Percentiles rank a stretch among this genome's conserved stretches.
Evolutionary conservation across 805 yeast genomes (phyloP).

Genomic region (Barnettozyma sp.): DNA sequence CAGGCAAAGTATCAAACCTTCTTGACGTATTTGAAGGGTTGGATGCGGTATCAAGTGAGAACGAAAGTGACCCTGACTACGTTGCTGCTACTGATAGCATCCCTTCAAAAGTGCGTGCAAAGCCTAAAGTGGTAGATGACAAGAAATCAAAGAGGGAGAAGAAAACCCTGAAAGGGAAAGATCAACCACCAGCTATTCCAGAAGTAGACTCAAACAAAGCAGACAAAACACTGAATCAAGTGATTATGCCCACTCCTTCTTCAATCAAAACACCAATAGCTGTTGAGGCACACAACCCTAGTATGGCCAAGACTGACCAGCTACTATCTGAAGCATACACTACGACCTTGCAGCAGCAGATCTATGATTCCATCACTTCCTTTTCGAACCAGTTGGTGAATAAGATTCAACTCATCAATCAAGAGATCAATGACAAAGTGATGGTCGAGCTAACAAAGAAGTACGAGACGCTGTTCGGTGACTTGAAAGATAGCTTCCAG

Average conservation of each 20-base stretch:
- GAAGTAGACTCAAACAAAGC: background rate
- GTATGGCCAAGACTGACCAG: too few species aligned
- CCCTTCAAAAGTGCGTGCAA: background rate
- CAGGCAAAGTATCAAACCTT: constrained; percentile 8
- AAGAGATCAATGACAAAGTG: constrained; percentile 31
- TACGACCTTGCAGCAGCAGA: constrained; percentile 31
- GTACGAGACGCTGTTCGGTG: constrained; percentile 28
- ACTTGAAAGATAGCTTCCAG: constrained; percentile 29
- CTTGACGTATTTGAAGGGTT: constrained; percentile 19
- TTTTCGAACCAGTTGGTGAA: constrained; percentile 30
- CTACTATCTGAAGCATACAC: constrained; percentile 28
- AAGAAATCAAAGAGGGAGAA: background rate
- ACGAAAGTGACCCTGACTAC: constrained; percentile 11
- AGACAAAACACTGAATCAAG: too few species aligned
- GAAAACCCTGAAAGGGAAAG: background rate
- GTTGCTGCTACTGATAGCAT: constrained; percentile 3
- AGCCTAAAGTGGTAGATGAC: background rate
- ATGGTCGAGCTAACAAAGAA: constrained; percentile 29
- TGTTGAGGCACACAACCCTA: too few species aligned
- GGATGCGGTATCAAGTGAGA: constrained; percentile 10
- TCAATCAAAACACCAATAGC: too few species aligned
- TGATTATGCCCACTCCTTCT: too few species aligned
- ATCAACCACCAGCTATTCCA: background rate
- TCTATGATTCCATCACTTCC: constrained; percentile 27
- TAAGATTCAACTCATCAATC: constrained; percentile 31